Conservation (phyloP, 305 asterid species). For the Rubia tinctorum region DNA sequence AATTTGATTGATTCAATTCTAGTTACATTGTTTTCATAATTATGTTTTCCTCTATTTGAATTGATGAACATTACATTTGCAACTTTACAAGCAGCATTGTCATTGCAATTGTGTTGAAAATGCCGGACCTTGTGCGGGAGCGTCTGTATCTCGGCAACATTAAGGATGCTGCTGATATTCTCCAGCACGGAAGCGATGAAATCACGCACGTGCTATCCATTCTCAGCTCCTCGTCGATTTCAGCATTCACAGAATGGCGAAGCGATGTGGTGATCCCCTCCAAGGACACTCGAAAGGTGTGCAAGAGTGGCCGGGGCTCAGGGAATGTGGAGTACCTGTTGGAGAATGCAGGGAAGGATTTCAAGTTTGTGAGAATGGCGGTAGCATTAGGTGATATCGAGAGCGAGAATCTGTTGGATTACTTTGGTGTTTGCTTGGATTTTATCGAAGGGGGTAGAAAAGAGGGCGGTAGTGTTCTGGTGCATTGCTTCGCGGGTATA, state of each 20-base stretch:
- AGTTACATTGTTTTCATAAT: neutral
- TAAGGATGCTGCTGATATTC: neutral
- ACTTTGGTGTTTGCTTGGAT: neutral
- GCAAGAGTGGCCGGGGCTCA: neutral
- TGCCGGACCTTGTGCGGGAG: neutral
- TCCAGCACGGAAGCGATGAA: neutral
- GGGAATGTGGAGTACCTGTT: neutral
- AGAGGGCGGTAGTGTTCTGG: neutral
- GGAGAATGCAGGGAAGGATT: neutral
- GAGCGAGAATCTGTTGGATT: neutral
- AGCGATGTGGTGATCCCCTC: constrained; percentile 1
- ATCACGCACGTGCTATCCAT: neutral
- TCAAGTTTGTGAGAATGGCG: neutral
- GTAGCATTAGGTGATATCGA: neutral
- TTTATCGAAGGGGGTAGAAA: neutral
- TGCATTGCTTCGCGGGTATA: neutral
- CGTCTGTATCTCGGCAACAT: constrained; percentile 4
- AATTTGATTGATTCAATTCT: neutral
- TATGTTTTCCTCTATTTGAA: neutral
- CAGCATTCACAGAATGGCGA: neutral
- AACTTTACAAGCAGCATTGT: neutral
- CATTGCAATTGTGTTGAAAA: neutral
- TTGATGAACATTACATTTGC: neutral
- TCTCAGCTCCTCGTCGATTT: neutral
- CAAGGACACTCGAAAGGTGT: neutral